Evolutionary conservation across 1,139 yeast species (phyloP).

Genomic region (Protomyces macrosporus): DNA sequence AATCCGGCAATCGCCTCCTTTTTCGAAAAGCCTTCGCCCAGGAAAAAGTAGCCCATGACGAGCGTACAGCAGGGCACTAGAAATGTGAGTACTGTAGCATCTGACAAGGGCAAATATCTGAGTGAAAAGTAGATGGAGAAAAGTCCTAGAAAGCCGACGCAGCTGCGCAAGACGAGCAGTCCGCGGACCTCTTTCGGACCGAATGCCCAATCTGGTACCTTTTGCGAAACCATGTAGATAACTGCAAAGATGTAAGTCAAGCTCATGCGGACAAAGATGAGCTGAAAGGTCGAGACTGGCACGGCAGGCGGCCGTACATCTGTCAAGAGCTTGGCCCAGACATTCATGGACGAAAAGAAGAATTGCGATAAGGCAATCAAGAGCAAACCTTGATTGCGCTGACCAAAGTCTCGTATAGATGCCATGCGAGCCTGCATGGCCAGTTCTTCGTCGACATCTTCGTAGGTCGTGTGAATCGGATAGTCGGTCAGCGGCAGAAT

Average conservation of each 20-base stretch:
- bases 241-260: conserved; percentile 35
- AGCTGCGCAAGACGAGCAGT: conserved; percentile 59
- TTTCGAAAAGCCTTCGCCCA: conserved; percentile 62
- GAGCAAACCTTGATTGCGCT: conserved; percentile 29
- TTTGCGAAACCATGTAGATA: conserved; percentile 25
- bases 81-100: conserved; percentile 74
- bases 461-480: conserved; percentile 15
- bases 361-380: conserved; percentile 45
- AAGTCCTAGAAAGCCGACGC: conserved; percentile 72
- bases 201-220: conserved; percentile 54
- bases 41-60: conserved; percentile 60
- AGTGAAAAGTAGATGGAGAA: conserved; percentile 70
- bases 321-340: conserved; percentile 65
- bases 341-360: conserved; percentile 70
- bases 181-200: conserved; percentile 61
- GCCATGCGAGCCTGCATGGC: conserved; percentile 3
- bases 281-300: conserved; percentile 71
- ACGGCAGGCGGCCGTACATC: conserved; percentile 44
- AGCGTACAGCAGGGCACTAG: conserved; percentile 74
- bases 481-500: conserved; percentile 19
- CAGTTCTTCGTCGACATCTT: conserved; percentile 5
- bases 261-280: conserved; percentile 67
- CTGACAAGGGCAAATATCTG: conserved; percentile 67
- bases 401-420: background rate
- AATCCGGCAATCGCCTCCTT: conserved; percentile 66